phyloP scores from a whole-genome alignment of 371 early-diverging fungal genomes.

The Dinochytrium kinnereticum region DNA sequence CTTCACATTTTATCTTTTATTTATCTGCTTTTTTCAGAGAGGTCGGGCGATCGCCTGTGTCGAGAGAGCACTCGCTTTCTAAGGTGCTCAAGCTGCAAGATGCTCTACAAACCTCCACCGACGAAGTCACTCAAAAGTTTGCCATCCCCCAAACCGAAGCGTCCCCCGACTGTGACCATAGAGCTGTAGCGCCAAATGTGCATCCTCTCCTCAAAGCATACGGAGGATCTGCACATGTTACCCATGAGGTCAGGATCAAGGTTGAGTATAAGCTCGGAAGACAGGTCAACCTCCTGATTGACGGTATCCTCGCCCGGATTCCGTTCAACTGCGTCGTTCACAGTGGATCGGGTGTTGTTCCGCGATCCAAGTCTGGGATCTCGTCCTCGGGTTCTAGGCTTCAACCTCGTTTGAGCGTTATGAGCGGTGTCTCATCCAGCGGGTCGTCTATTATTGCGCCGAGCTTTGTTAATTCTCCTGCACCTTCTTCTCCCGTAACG shows the following conservation, averaged over 20 bases:
- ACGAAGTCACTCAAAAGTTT: slow-evolving; percentile 7
- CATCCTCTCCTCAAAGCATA: slow-evolving; percentile 11
- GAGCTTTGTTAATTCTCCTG: too few species aligned
- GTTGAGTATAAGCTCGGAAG: slow-evolving; percentile 5
- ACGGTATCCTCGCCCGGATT: neutral
- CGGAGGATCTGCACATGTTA: slow-evolving; percentile 3
- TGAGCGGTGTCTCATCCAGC: neutral
- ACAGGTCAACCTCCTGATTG: slow-evolving; percentile 4
- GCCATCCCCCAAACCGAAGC: slow-evolving; percentile 5
- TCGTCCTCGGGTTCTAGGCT: neutral
- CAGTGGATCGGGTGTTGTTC: neutral
- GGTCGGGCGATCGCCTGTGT: neutral
- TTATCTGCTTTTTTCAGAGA: neutral
- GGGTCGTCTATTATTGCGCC: neutral
- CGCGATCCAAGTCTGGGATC: neutral
- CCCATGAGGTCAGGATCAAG: slow-evolving; percentile 8
- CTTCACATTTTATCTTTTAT: neutral
- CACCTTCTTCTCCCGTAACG: neutral
- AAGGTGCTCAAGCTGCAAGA: neutral
- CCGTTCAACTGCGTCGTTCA: slow-evolving; percentile 6
- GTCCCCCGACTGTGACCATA: neutral
- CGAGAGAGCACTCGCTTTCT: neutral
- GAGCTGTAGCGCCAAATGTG: neutral
- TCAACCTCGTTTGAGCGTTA: neutral
- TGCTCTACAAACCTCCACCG: neutral